Percentiles rank a stretch among this genome's conserved stretches.
phyloP scores from a whole-genome alignment of 2,329 filamentous ascomycete species.

The Scytalidium sp. region DNA sequence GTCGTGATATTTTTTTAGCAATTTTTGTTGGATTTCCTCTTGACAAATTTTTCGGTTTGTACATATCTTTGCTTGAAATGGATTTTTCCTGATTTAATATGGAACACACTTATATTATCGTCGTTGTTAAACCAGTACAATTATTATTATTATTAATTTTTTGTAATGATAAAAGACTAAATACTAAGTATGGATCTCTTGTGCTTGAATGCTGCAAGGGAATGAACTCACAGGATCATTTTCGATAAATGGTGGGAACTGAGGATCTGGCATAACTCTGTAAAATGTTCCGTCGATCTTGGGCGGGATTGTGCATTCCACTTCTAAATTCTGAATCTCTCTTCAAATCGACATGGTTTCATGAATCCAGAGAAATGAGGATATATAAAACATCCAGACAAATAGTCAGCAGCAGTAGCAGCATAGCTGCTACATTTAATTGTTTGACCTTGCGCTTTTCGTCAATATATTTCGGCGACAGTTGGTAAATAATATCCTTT shows the following conservation, averaged over 20 bases:
- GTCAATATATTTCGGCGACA: too few species aligned
- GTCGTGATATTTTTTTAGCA: conserved; percentile 53
- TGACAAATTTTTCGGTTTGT: conserved; percentile 25
- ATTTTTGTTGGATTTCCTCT: conserved; percentile 9
- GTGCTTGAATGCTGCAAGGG: background rate
- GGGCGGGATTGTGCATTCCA: conserved; percentile 34
- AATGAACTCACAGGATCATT: conserved; percentile 36
- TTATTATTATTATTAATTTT: too few species aligned
- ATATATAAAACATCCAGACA: too few species aligned
- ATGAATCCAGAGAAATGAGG: too few species aligned
- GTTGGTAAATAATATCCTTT: too few species aligned
- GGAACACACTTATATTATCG: conserved; percentile 28
- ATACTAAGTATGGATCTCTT: too few species aligned
- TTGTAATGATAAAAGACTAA: too few species aligned
- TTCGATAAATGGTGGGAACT: conserved; percentile 51
- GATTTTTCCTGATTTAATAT: conserved; percentile 25
- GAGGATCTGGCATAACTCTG: conserved; percentile 40
- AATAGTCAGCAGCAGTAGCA: too few species aligned
- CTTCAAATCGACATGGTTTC: conserved; percentile 31
- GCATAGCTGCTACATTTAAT: too few species aligned
- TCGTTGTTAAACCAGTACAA: conserved; percentile 24
- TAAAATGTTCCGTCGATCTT: conserved; percentile 43
- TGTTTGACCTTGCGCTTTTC: too few species aligned
- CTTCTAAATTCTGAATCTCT: conserved; percentile 31
- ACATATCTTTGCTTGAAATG: conserved; percentile 31